Evolutionary conservation across 2,329 filamentous ascomycete genomes (phyloP).

Genomic region (Aspergillus sp.): DNA sequence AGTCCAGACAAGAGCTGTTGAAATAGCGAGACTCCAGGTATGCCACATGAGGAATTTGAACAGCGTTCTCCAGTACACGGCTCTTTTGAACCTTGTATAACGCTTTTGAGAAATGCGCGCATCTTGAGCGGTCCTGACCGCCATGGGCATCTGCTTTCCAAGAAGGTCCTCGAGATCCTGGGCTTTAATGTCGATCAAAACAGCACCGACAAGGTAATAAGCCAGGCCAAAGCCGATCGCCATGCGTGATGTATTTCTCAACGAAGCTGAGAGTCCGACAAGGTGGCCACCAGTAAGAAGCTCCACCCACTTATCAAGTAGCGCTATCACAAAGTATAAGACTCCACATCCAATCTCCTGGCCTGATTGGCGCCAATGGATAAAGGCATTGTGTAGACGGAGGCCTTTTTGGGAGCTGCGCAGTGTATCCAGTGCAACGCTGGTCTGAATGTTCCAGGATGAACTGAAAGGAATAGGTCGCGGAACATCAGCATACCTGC

Average conservation of each 20-base stretch:
- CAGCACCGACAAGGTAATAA: constrained; percentile 52
- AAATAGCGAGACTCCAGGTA: constrained; percentile 47
- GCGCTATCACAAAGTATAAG: constrained; percentile 49
- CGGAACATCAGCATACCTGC: constrained; percentile 41
- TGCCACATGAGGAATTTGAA: constrained; percentile 46
- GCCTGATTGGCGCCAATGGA: constrained; percentile 53
- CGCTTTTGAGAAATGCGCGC: constrained; percentile 41
- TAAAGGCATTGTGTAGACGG: constrained; percentile 50
- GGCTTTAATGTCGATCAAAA: constrained; percentile 51
- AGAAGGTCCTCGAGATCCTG: constrained; percentile 44
- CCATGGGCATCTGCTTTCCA: constrained; percentile 35
- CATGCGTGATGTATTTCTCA: constrained; percentile 36
- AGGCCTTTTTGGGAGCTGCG: constrained; percentile 50
- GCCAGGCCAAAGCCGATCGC: constrained; percentile 51
- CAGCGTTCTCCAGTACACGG: constrained; percentile 47
- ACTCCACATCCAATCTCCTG: constrained; percentile 50
- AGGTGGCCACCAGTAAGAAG: constrained; percentile 41
- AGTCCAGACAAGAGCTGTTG: constrained; percentile 46
- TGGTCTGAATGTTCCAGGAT: constrained; percentile 52
- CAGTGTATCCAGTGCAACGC: constrained; percentile 48
- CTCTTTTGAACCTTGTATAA: constrained; percentile 41
- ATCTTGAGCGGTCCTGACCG: constrained; percentile 36
- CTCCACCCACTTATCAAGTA: constrained; percentile 51
- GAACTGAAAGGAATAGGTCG: constrained; percentile 50
- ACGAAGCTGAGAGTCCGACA: constrained; percentile 31